Percentiles rank a stretch among this genome's conserved stretches.
phyloP scores from a whole-genome alignment of 2,329 filamentous ascomycete species.

The Exophiala sp. region DNA sequence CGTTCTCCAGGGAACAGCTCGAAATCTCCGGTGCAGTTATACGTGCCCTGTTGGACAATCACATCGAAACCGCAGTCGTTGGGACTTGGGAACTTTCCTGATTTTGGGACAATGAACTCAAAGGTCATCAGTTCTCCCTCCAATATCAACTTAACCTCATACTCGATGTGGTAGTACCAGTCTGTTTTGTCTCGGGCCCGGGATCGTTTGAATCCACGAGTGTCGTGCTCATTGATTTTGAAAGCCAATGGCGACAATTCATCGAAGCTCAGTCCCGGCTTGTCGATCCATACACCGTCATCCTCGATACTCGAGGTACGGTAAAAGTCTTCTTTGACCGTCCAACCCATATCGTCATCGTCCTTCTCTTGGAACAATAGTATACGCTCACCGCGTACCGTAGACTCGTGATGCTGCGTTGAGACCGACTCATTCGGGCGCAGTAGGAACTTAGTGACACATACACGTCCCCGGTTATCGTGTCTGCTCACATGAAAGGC shows the following conservation, averaged over 20 bases:
- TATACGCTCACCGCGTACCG: neutral
- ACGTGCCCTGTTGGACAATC: neutral
- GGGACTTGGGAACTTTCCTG: neutral
- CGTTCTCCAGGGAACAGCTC: neutral
- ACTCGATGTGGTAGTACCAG: neutral
- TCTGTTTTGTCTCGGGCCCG: no score
- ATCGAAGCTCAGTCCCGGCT: neutral
- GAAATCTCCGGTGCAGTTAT: neutral
- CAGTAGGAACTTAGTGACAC: no score
- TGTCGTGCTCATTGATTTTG: neutral
- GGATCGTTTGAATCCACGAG: no score
- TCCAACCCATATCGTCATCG: neutral
- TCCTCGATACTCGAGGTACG: neutral
- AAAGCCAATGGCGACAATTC: neutral
- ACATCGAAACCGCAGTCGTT: neutral
- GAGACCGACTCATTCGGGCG: no score
- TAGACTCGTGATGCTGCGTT: no score
- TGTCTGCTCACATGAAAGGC: no score
- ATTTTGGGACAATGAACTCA: conserved; percentile 2
- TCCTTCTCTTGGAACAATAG: neutral
- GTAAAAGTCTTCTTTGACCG: neutral
- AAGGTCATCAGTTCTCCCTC: conserved; percentile 2
- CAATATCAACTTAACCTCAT: conserved; percentile 3
- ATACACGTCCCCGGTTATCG: no score
- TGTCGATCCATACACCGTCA: neutral